Evolutionary conservation across 805 yeast species (phyloP), one percentile per base, ranked within the genome.

Genomic region (Saturnispora hagleri): DNA sequence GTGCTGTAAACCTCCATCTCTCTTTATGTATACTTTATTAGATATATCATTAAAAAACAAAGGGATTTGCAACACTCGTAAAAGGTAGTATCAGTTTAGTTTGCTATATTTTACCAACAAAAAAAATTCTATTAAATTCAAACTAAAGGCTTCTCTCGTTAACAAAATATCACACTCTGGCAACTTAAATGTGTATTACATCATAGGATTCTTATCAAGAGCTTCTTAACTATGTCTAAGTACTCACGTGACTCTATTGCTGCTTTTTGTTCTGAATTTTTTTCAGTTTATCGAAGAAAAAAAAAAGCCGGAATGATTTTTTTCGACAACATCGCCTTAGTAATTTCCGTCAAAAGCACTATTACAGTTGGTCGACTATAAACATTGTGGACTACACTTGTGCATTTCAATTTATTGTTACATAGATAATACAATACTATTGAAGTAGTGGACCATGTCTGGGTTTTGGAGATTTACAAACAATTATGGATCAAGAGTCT

Each of bases 401-500:
- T 38, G 24, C 20, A 38, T 38, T 38, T 12, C 42, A 38, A 38
- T 18, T 38, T 18, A 38, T 38, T 18, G 42, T 18, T 38, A 38
- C 22, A 38, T 18, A 38, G 24, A 38, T 38, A 38, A 38, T 38
- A 17, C 22, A 38, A 38, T 38, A 17, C 4, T 17, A 38, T 17
- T 38, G 20, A 10, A 38, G 20, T 41, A 46, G 46, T 43, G 27
- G 20, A 55, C 5, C 47, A 67, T 67, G 71, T 65, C 71, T 8
- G 69, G 71, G 43, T 67, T 67, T 50, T 67, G 71, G 71, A 65
- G 65, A 54, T 67, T 67, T 48, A 65, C 69, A 13, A 80, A 76
- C 61, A 82, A 76, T 57, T 81, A 78, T 63, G 79, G 75, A 38
- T 77, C 85, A 2, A 74, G 80, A 49, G 74, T 81, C 48, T 77